A percentile compares a stretch with the other conserved stretches of the same genome.
Conservation (phyloP, 768 basidiomycete genomes). For the Tubosaeta sp. region DNA sequence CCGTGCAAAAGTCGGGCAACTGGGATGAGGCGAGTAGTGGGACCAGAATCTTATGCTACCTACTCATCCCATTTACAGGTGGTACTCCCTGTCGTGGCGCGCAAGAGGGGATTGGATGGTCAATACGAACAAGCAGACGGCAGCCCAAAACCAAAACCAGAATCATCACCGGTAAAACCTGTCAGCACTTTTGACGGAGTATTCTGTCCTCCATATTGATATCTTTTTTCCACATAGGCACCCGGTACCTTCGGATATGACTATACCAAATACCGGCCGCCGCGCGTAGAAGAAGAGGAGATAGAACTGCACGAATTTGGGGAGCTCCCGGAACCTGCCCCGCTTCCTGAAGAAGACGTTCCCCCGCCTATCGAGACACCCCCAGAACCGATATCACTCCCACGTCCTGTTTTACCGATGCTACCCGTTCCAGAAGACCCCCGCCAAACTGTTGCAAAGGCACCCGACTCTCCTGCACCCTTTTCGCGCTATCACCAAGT, state of each 20-base stretch:
- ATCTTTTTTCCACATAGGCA: constrained; percentile 41
- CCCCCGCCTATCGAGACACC: background rate
- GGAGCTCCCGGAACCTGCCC: constrained; percentile 27
- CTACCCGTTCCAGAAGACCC: constrained; percentile 25
- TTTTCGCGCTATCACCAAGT: constrained; percentile 54
- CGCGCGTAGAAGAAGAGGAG: constrained; percentile 40
- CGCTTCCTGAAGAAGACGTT: constrained; percentile 11
- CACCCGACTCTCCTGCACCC: constrained; percentile 54
- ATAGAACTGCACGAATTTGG: constrained; percentile 72
- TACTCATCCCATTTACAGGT: constrained; percentile 44
- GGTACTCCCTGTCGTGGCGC: constrained; percentile 78
- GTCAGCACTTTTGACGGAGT: constrained; percentile 37
- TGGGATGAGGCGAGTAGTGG: constrained; percentile 72
- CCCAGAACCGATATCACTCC: constrained; percentile 13
- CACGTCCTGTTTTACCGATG: constrained; percentile 26
- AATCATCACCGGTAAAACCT: constrained; percentile 44
- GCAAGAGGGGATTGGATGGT: constrained; percentile 73
- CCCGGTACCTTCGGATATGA: constrained; percentile 83
- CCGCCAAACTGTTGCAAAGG: constrained; percentile 16
- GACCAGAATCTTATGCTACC: constrained; percentile 3
- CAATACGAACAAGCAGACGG: constrained; percentile 68
- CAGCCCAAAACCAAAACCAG: constrained; percentile 51
- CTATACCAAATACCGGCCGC: constrained; percentile 61
- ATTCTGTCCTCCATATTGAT: background rate
- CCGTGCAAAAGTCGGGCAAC: constrained; percentile 60